Evolutionary conservation across 331 rosid genomes (phyloP), one percentile per base, ranked within the genome.

Genomic region (Quercus phellos): DNA sequence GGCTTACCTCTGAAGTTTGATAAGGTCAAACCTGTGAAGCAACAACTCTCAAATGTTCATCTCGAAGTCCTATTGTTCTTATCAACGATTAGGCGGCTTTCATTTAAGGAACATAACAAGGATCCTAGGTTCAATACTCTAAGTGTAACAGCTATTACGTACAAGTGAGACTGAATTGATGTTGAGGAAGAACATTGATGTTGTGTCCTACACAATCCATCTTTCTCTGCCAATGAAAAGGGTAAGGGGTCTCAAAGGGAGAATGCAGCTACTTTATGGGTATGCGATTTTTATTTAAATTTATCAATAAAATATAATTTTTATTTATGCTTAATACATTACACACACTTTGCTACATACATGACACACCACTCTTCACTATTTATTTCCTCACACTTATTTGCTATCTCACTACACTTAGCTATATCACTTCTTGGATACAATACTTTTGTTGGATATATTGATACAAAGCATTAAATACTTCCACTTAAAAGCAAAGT

Each of bases 21-120:
- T 32, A 81, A 83, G 76, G 85, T 83, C 14, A 5, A 59, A 22
- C 60, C 82, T 1, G 87, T 81, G 69, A 83, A 75, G 82, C 67
- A 61, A 61, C 94, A 88, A 32, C 94, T 93, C 50, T 91, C 97
- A 4, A 72, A 17, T 63, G 58, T 93, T 64, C 93, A 91, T 55
- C 93, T 91, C 0, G 91, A 89, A 72, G 73, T 91, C 61, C 73
- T 93, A 6, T 56, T 93, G 53, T 91, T 93, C 63, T 92, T 93
- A 42, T 27, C 90, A 5, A 93, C 91, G 78, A 88, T 93, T 18
- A 88, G 72, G 75, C 80, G 80, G 26, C 89, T 93, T 67, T 86
- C 94, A 5, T 81, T 88, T 38, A 87, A 81, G 72, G 96, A 91
- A 76, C 77, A 72, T 17, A 80, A 87, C 22, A 82, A 83, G 50